Conservation (phyloP, 176 grass and related monocot genomes). For the Oryza meridionalis region DNA sequence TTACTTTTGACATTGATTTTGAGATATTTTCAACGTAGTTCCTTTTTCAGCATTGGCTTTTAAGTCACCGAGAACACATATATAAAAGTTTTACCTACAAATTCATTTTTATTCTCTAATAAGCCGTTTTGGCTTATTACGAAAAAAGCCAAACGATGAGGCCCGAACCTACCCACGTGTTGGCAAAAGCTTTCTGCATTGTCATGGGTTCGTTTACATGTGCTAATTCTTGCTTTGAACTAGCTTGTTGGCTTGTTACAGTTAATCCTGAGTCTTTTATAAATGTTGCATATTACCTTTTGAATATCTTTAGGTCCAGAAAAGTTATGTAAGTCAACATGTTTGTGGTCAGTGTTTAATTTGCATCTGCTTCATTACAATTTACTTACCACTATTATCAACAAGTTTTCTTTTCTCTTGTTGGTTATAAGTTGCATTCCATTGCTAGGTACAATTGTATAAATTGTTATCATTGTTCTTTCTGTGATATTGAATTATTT, state of each 20-base stretch:
- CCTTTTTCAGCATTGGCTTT: no score
- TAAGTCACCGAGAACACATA: no score
- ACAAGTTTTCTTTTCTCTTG: constrained; percentile 8
- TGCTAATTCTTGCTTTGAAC: not conserved
- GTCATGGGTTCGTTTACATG: not conserved
- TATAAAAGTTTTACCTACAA: no score
- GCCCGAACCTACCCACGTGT: not conserved
- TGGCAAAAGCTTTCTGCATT: not conserved
- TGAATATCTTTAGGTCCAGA: constrained; percentile 13
- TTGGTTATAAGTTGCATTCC: not conserved
- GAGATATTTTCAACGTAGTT: no score
- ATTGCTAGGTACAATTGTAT: not conserved
- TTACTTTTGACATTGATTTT: no score
- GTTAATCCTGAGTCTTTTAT: not conserved
- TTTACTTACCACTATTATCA: not conserved
- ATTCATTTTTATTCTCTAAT: no score
- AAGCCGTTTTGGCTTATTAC: no score
- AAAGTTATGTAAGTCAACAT: not conserved
- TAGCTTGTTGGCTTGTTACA: not conserved
- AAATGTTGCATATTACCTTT: constrained; percentile 14
- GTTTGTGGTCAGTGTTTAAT: constrained; percentile 1
- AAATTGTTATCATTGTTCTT: not conserved
- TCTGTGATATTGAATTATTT: constrained; percentile 12
- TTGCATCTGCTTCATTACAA: constrained; percentile 16
- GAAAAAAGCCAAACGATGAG: no score